Conservation (phyloP, 768 basidiomycete species). For the Termitomyces sp. region DNA sequence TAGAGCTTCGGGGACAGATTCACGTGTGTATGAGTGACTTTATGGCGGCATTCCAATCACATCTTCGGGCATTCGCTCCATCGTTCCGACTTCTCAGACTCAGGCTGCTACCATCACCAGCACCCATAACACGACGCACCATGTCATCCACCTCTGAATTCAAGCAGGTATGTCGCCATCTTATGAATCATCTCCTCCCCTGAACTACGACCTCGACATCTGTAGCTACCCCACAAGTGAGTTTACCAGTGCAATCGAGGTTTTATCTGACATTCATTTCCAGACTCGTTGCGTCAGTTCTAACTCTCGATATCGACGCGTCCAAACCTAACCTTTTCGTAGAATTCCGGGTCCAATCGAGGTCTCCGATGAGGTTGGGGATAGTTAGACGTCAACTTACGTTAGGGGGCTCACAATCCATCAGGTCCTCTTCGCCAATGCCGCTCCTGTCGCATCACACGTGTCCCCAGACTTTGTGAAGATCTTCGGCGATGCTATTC, state of each 20-base stretch:
- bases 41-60: constrained; percentile 10
- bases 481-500: constrained; percentile 85
- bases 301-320: background rate
- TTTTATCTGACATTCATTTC: constrained; percentile 9
- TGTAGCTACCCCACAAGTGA: constrained; percentile 35
- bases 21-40: constrained; percentile 15
- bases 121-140: constrained; percentile 6
- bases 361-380: constrained; percentile 44
- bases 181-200: background rate
- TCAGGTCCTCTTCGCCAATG: constrained; percentile 89
- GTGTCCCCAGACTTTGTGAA: constrained; percentile 85
- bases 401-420: background rate
- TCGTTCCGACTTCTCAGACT: constrained; percentile 11
- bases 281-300: constrained; percentile 50
- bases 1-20: constrained; percentile 1
- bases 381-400: background rate
- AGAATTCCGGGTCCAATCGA: constrained; percentile 68
- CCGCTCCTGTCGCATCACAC: constrained; percentile 87
- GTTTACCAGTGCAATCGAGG: constrained; percentile 23
- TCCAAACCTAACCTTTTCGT: constrained; percentile 9
- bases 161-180: constrained; percentile 23
- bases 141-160: constrained; percentile 24
- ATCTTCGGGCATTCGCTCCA: constrained; percentile 12
- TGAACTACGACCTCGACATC: background rate
- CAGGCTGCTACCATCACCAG: background rate